Evolutionary conservation across 139 green algal species (phyloP), one percentile per base, ranked within the genome.

Genomic region (Chlorella sp.): DNA sequence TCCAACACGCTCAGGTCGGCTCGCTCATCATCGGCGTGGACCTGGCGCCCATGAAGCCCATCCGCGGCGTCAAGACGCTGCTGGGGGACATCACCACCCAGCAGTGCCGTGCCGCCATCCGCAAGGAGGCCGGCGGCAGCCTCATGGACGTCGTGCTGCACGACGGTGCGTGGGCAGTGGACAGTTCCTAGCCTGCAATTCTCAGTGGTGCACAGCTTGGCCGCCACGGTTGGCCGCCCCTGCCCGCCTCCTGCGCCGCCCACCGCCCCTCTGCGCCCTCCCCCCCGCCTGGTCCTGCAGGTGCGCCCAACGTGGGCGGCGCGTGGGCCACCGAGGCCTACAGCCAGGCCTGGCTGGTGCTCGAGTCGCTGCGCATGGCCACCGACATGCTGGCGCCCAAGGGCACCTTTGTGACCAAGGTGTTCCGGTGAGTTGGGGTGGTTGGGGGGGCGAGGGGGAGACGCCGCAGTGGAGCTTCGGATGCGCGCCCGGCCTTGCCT

Each of bases 351-450:
- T 92, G 92, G 22, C 93, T 99, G 62, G 95, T 98, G 80, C 92
- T 99, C 40, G 95, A 99, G 80, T 90, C 97, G 28, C 90, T 99
- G 41, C 87, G 89, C 43, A 95, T 99, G 77, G 97, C 97, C 68
- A 95, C 91, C 6, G 96, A 98, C 79, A 95, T 97, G 81, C 92
- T 99, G 69, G 89, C 87, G 30, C 96, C 96, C 28, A 89, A 91
- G 14, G 97, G 97, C 51, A 95, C 87, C 19, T 99, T 99, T 87
- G 92, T 99, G 43, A 99, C 97, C 83, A 99, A 99, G 91, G 93
- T 99, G 19, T 98, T 98, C 91, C 84, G 93, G 86, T 93, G 60
- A 30, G 64, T 4, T 51, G 40, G n/a, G n/a, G n/a, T n/a, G n/a
- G n/a, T n/a, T 1, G 14, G 41, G 40, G 38, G 38, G 77, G 54